phyloP scores from a whole-genome alignment of 2,329 filamentous ascomycete genomes.

The Stylonectria norvegica region DNA sequence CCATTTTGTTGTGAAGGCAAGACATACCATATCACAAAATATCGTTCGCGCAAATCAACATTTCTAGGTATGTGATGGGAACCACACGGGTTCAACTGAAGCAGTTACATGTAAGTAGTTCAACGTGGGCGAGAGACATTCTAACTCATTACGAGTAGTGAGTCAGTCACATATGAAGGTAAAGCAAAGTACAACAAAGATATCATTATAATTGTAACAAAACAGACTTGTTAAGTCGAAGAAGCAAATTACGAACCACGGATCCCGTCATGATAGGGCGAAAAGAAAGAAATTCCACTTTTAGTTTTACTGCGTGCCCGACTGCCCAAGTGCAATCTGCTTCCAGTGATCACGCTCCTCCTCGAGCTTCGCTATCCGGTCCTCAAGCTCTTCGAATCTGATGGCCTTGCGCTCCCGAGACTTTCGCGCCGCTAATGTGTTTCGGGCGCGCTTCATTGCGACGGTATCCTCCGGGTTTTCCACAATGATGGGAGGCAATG shows the following conservation, averaged over 20 bases:
- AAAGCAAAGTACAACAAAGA: no score
- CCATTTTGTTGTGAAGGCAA: no score
- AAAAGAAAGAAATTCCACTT: constrained; percentile 31
- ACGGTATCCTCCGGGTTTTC: constrained; percentile 69
- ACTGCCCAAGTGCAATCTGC: constrained; percentile 46
- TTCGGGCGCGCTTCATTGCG: constrained; percentile 91
- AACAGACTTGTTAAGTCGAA: not conserved
- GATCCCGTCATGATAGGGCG: constrained; percentile 10
- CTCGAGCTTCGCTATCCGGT: constrained; percentile 66
- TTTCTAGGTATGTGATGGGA: no score
- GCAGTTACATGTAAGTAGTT: no score
- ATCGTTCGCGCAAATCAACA: no score
- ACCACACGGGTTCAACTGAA: no score
- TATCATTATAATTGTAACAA: not conserved
- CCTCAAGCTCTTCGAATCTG: constrained; percentile 71
- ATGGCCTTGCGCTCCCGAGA: constrained; percentile 83
- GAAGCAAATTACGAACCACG: constrained; percentile 8
- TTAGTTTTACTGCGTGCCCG: constrained; percentile 32
- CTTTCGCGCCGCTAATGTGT: constrained; percentile 90
- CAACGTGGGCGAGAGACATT: no score
- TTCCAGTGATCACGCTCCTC: constrained; percentile 66
- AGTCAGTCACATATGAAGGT: no score
- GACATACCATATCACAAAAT: no score
- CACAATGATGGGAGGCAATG: constrained; percentile 72
- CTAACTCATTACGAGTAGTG: no score